These are phyloP conservation scores for Debaryomyces coudertii DNA, from an alignment of 1,139 yeast genomes.

Conservation along the genomic window DNA sequence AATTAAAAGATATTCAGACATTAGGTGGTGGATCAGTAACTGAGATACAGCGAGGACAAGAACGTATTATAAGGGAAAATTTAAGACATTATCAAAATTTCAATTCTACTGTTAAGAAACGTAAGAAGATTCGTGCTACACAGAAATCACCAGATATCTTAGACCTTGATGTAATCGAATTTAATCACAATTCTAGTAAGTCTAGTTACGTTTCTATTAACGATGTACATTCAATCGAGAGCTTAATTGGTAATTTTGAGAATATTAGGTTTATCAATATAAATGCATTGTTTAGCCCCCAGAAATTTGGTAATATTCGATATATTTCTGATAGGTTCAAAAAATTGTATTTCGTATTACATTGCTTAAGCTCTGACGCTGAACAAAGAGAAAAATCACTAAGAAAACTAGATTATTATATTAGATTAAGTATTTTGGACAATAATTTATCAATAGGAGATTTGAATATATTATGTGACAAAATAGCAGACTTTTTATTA, in stretches of 20 bases:
- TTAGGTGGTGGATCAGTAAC: not conserved
- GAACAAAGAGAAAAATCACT: not conserved
- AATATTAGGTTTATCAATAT: slow-evolving; percentile 22
- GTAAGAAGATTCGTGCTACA: slow-evolving; percentile 10
- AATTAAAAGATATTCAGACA: slow-evolving; percentile 12
- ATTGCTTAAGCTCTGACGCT: slow-evolving; percentile 9
- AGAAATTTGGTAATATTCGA: not conserved
- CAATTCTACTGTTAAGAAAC: slow-evolving; percentile 14
- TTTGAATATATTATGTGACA: slow-evolving; percentile 15
- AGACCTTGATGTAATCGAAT: slow-evolving; percentile 18
- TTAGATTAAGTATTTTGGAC: slow-evolving; percentile 23
- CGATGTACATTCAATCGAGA: slow-evolving; percentile 22
- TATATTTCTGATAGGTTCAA: slow-evolving; percentile 12
- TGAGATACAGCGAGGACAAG: not conserved
- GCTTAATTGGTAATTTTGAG: slow-evolving; percentile 21
- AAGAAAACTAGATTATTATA: slow-evolving; percentile 21
- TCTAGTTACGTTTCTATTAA: slow-evolving; percentile 17
- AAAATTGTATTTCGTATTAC: slow-evolving; percentile 12
- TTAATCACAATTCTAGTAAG: slow-evolving; percentile 4
- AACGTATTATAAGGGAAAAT: slow-evolving; percentile 9
- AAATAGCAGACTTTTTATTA: slow-evolving; percentile 14
- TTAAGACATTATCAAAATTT: slow-evolving; percentile 20
- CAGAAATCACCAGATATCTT: slow-evolving; percentile 8
- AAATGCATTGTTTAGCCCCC: slow-evolving; percentile 15
- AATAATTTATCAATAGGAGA: slow-evolving; percentile 19